Base-by-base conservation (phyloP, 768 basidiomycete genomes). In the Phallus indusiatus region DNA sequence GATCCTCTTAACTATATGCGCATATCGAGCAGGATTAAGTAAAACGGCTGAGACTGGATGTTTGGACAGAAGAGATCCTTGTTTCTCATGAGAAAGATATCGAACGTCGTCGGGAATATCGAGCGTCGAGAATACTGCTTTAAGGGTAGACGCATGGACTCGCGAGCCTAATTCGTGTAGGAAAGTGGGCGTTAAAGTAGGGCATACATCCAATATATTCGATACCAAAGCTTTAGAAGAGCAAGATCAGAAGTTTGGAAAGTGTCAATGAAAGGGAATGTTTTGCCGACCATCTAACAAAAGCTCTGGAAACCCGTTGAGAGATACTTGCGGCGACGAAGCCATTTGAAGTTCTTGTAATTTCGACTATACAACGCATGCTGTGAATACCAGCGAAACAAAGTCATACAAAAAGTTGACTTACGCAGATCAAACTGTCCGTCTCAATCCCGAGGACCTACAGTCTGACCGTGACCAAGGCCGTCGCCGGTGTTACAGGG, bases 21-120 rank as follows among this genome's bases (percentile, higher is more conserved):
- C 70, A 55, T 75, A 75, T 33, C 67, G 61, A 10, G 54, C 55
- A 14, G 71, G 67, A 60, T 72, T 71, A n/a, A n/a, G 16, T n/a
- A 74, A 60, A 36, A 75, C 53, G 3, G 72, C 65, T 18, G 62
- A 59, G 7, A 68, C 48, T 18, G 64, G 59, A 16, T 66, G 63
- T 24, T 49, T 59, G 20, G 54, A 54, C 14, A 64, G 36, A 10
- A 58, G 37, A n/a, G 53, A 24, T 8, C 61, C 46, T 2, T 47
- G 42, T 11, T 59, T 58, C 33, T 21, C 24, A 17, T 49, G 21
- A 20, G 42, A 28, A 48, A 71, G 66, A 10, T 64, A 34, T n/a
- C 65, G 61, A 47, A 54, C 65, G 56, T 71, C 68, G 64, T 75
- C 73, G 28, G 66, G 64, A 28, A 73, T 52, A 10, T 57, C 54